Evolutionary conservation across 1,284 basidiomycete genomes (phyloP), one percentile per base, ranked within the genome.

Genomic region (Moniliophthora roreri): DNA sequence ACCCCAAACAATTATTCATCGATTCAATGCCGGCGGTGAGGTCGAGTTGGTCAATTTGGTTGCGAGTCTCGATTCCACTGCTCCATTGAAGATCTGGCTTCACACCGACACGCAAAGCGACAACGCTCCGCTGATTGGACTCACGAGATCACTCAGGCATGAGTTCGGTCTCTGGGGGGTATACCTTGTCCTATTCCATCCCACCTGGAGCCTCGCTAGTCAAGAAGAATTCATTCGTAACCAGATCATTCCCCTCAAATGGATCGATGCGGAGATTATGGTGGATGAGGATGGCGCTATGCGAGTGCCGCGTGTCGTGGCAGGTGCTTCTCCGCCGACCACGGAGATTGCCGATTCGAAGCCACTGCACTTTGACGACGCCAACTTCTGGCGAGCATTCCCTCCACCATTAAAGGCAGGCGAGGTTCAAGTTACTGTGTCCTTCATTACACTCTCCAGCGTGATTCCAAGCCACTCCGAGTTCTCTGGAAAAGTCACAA

Each of bases 361-460:
- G 44, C 23, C 55, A 15, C 21, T 58, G 26, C 44, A 47, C 9
- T 57, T 58, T 44, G 32, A 53, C 21, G 48, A 53, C 6, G 34
- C 48, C 23, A 10, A 38, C 4, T 50, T 59, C 13, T 61, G 56
- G 50, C 55, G 55, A 10, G 52, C 45, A 15, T 59, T 44, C 52
- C 56, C 58, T 10, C 28, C 39, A n/a, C 41, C 47, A 16, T 37
- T 61, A n/a, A 46, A 48, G 16, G 38, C 48, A 3, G 34, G 55
- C 7, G 59, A 61, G 16, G 59, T 59, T 20, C 58, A 59, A 39
- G 46, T 61, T 18, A 34, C 42, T 13, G 56, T 59, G 11, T 39
- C 55, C 4, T 54, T 52, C 34, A 49, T 54, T 15, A 16, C 48
- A 18, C 11, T 53, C 6, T 53, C 58, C 3, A 46, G 58, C 9